Base-by-base conservation (phyloP, 306 rosid genomes). In the Bauhinia variegata region DNA sequence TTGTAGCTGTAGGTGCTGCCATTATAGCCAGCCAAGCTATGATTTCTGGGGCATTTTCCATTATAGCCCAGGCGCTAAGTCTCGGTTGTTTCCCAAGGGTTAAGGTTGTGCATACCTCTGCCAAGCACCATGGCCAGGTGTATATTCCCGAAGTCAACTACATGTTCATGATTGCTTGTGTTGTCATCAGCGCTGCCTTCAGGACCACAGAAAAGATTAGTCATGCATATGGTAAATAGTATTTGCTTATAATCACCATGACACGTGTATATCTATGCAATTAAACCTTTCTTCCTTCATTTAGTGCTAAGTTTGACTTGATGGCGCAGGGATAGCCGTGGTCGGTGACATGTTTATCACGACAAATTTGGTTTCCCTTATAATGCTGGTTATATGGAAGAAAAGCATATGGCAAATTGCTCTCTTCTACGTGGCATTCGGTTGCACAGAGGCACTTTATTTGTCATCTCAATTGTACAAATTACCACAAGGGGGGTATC, bases 11-110 rank as follows among this genome's bases (percentile, higher is more conserved):
- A 61, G 93, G 63, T 6, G 96, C 97, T 33, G 65, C 97, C 10
- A 87, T 91, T 28, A 88, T 91, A 41, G 96, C 96, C 4, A 88
- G 96, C 60, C 96, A 91, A 47, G 96, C 97, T 48, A 91, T 91
- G 97, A 88, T 91, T 55, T 76, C 97, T 0, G 97, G 97, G 67
- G 81, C 97, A 19, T 91, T 91, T 64, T 68, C 96, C 4, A 91
- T 91, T 6, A 80, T 91, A 37, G 51, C 88, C 3, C 97, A 88
- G 46, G 89, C 88, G 2, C 76, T 88, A 2, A 83, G 75, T 76
- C 61, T 88, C 8, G 96, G 96, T 38, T 88, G 96, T 69, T 91
- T 91, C 70, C 96, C 97, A 3, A 73, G 86, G 67, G 83, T 91
- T n/a, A 86, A 79, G 75, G 87, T 91, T n/a, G 69, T 88, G 28